Evolutionary conservation across 108 stramenopile species (phyloP).

Genomic region (Cyclotella choctawhatcheeana): DNA sequence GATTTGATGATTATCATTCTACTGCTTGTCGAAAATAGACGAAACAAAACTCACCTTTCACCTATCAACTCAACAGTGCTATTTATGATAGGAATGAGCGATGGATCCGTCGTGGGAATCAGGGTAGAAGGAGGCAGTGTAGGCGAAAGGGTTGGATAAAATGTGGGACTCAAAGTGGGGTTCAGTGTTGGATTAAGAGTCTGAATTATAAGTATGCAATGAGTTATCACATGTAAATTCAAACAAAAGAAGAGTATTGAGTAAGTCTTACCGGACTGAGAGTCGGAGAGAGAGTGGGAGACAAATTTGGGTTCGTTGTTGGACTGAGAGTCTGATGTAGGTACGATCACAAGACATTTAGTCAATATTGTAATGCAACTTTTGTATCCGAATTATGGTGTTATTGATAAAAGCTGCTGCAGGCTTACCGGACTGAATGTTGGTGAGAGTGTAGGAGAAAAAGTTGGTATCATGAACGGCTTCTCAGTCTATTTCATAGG

Average conservation of each 20-base stretch:
- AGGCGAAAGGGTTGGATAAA: background rate
- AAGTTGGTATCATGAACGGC: background rate
- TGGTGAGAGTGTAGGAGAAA: background rate
- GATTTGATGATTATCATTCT: background rate
- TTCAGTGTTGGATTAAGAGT: too few species aligned
- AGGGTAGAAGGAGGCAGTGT: background rate
- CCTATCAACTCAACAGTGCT: background rate
- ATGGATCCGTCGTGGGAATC: background rate
- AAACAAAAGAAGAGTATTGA: background rate
- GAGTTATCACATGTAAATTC: background rate
- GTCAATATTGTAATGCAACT: too few species aligned
- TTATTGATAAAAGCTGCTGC: too few species aligned
- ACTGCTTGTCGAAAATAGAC: background rate
- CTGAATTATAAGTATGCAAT: background rate
- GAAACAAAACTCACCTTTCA: conserved; percentile 1
- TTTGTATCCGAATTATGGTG: too few species aligned
- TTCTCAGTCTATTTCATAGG: background rate
- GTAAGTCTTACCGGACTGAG: background rate
- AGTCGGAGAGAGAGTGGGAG: background rate
- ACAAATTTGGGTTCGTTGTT: background rate
- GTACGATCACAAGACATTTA: background rate
- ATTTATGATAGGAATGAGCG: background rate
- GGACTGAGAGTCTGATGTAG: background rate
- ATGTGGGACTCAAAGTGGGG: background rate
- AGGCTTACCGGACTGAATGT: background rate